Percentiles rank a stretch among this genome's conserved stretches.
phyloP scores from a whole-genome alignment of 1,284 basidiomycete species.

The Golubevia pallescens region DNA sequence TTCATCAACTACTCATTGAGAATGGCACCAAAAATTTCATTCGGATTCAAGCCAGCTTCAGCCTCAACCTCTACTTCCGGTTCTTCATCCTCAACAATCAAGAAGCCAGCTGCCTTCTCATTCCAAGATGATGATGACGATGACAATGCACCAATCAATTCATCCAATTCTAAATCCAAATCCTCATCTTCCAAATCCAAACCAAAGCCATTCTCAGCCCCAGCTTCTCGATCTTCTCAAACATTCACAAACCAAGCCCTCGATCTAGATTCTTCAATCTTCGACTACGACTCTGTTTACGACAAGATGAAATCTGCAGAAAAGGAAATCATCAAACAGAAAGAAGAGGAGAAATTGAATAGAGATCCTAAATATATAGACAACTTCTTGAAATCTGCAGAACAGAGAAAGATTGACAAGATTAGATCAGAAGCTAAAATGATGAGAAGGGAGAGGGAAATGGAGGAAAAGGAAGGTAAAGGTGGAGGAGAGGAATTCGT shows the following conservation, averaged over 20 bases:
- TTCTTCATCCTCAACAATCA: not conserved
- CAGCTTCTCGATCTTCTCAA: not conserved
- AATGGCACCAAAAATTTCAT: not conserved
- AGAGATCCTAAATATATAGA: constrained; percentile 54
- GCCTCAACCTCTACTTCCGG: not conserved
- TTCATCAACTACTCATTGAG: not conserved
- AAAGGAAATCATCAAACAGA: constrained; percentile 18
- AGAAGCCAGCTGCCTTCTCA: constrained; percentile 11
- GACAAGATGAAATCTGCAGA: constrained; percentile 55
- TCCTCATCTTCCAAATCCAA: not conserved
- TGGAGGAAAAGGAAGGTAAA: constrained; percentile 54
- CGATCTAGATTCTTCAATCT: constrained; percentile 42
- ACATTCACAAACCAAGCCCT: constrained; percentile 28
- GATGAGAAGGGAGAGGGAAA: constrained; percentile 51
- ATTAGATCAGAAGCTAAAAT: constrained; percentile 52
- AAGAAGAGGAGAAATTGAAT: constrained; percentile 20
- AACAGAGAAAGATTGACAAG: constrained; percentile 48
- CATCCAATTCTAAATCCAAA: not conserved
- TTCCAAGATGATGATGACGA: constrained; percentile 25
- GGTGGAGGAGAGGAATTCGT: constrained; percentile 40
- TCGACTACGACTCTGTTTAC: constrained; percentile 59
- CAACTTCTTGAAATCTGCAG: constrained; percentile 45
- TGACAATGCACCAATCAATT: not conserved
- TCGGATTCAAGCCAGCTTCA: not conserved
- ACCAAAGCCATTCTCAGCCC: not conserved